Conservation (phyloP, 1,139 yeast species). For the Yamadazyma sp. region DNA sequence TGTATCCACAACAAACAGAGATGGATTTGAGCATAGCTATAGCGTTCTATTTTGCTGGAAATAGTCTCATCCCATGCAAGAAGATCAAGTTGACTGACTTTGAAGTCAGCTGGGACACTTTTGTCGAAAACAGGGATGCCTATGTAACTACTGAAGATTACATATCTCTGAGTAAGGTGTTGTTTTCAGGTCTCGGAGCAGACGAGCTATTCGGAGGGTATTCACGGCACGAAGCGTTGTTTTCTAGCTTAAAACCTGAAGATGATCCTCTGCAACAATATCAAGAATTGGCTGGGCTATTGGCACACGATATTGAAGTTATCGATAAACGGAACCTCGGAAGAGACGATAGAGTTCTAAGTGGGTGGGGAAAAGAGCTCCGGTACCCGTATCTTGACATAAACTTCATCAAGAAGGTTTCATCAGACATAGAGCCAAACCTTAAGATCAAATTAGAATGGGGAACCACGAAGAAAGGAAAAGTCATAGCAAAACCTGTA, state of each 20-base stretch:
- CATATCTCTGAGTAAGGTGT: slow-evolving; percentile 59
- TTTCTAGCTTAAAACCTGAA: slow-evolving; percentile 27
- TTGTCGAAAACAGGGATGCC: slow-evolving; percentile 15
- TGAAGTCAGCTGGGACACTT: slow-evolving; percentile 22
- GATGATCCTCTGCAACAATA: slow-evolving; percentile 22
- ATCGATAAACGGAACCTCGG: slow-evolving; percentile 81
- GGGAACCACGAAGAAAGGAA: slow-evolving; percentile 33
- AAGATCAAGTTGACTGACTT: slow-evolving; percentile 16
- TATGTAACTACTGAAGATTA: slow-evolving; percentile 23
- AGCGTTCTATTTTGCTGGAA: slow-evolving; percentile 90
- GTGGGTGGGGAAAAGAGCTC: slow-evolving; percentile 86
- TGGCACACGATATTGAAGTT: slow-evolving; percentile 67
- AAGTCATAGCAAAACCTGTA: slow-evolving; percentile 25
- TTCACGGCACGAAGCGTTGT: slow-evolving; percentile 65
- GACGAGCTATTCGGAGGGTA: slow-evolving; percentile 96
- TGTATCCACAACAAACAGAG: slow-evolving; percentile 84
- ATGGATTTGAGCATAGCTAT: slow-evolving; percentile 95
- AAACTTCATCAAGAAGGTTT: slow-evolving; percentile 54
- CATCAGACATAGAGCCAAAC: slow-evolving; percentile 48
- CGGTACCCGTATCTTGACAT: slow-evolving; percentile 86
- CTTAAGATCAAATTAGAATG: slow-evolving; percentile 43
- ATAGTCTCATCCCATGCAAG: slow-evolving; percentile 32
- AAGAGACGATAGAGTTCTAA: slow-evolving; percentile 85
- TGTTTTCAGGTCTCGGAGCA: slow-evolving; percentile 95
- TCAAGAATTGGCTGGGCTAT: slow-evolving; percentile 41